Evolutionary conservation across 2,329 filamentous ascomycete species (phyloP).

Genomic region (Ambrosiella cleistominuta): DNA sequence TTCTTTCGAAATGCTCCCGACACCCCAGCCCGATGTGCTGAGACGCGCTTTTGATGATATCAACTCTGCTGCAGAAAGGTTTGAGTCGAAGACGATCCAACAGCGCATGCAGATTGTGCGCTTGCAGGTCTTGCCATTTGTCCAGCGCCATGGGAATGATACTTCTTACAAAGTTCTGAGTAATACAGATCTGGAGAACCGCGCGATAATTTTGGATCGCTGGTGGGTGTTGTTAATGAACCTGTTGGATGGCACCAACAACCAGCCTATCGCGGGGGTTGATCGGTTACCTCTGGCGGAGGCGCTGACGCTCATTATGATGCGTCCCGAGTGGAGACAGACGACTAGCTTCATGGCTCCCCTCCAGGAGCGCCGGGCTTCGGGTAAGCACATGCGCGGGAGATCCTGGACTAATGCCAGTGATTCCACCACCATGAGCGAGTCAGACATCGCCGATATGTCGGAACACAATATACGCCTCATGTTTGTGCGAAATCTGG

Average conservation of each 20-base stretch:
- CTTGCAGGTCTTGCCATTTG: conserved; percentile 54
- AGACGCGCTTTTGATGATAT: conserved; percentile 38
- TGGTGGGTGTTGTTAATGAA: conserved; percentile 81
- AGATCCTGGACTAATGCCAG: conserved; percentile 30
- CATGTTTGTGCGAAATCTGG: conserved; percentile 67
- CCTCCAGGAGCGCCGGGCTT: conserved; percentile 38
- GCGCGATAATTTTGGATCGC: conserved; percentile 64
- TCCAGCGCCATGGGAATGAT: conserved; percentile 52
- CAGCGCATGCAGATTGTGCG: conserved; percentile 64
- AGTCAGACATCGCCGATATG: conserved; percentile 45
- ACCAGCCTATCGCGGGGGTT: conserved; percentile 62
- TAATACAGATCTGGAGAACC: conserved; percentile 68
- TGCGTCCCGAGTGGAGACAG: conserved; percentile 70
- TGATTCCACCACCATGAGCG: conserved; percentile 48
- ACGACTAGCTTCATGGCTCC: conserved; percentile 51
- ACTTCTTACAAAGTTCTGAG: conserved; percentile 44
- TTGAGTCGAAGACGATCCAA: conserved; percentile 44
- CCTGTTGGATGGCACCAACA: conserved; percentile 48
- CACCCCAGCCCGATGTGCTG: conserved; percentile 30
- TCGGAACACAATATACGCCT: conserved; percentile 78
- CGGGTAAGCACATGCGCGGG: conserved; percentile 27
- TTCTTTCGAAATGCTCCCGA: conserved; percentile 26
- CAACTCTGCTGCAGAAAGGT: conserved; percentile 33
- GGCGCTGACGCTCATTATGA: conserved; percentile 66
- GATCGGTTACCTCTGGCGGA: conserved; percentile 70